Percentiles rank a stretch among this genome's conserved stretches.
Conservation (phyloP, 2,329 filamentous ascomycete genomes). For the Penicillium verrucosum region DNA sequence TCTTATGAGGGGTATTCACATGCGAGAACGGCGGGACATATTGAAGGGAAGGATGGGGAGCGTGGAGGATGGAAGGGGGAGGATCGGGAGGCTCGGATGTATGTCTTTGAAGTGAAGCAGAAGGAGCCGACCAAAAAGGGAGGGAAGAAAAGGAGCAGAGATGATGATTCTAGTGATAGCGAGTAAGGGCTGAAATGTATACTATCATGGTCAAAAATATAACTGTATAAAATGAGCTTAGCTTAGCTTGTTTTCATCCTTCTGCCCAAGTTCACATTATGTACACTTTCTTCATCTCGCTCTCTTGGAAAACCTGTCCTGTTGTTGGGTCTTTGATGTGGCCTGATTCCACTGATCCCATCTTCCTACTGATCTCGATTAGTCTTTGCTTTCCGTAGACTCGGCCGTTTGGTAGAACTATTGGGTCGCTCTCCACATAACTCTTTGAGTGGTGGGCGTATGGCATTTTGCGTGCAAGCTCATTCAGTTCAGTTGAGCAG, state of each 20-base stretch:
- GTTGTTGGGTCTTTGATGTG: conserved; percentile 76
- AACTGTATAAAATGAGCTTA: background rate
- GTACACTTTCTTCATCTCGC: conserved; percentile 78
- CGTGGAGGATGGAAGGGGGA: conserved; percentile 49
- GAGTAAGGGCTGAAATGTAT: conserved; percentile 18
- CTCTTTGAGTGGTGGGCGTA: conserved; percentile 96
- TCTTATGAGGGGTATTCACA: conserved; percentile 49
- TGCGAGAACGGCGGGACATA: conserved; percentile 46
- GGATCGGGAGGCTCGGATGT: conserved; percentile 46
- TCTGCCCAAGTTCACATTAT: conserved; percentile 61
- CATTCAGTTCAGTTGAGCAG: conserved; percentile 91
- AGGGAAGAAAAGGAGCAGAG: conserved; percentile 32
- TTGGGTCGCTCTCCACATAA: conserved; percentile 80
- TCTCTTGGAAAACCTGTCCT: conserved; percentile 61
- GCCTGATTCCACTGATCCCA: conserved; percentile 61
- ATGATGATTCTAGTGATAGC: conserved; percentile 36
- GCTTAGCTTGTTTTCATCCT: background rate
- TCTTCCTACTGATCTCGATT: conserved; percentile 73
- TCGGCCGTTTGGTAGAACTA: conserved; percentile 81
- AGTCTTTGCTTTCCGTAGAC: conserved; percentile 77
- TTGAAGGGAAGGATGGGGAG: conserved; percentile 39
- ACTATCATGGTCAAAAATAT: background rate
- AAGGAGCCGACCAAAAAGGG: conserved; percentile 32
- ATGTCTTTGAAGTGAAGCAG: conserved; percentile 45
- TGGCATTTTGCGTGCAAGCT: conserved; percentile 80